Base-by-base conservation (phyloP, 2,329 filamentous ascomycete genomes). In the Passalora sequoiae region DNA sequence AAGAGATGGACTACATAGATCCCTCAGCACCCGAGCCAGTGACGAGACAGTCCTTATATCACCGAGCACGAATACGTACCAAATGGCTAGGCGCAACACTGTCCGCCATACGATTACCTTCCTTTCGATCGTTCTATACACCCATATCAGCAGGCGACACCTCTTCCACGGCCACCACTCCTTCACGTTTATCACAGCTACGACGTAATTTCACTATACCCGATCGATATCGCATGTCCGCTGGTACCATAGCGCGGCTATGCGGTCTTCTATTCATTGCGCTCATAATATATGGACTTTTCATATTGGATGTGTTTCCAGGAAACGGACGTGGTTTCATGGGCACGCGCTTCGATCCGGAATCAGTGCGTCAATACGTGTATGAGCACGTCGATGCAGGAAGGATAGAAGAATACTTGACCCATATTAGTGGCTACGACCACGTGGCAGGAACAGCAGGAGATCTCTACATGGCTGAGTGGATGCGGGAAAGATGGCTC, bases 401-500 rank as follows among this genome's bases (percentile, higher is more conserved):
- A 20, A 52, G 64, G 37, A 73, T 74, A 62, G 77, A 80, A 51
- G 81, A 86, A 29, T 85, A 86, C 45, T 69, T 95, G 47, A 72
- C 78, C 58, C 84, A 89, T 60, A 80, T 91, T 50, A 91, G 88
- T 4, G 78, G 77, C 43, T 95, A 86, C 62, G 86, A 92, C 49
- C 92, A 97, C 65, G 75, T 97, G 50, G 92, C 88, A 2, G 92
- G 92, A n/a, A 94, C 89, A 3, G 84, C 95, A 68, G 92, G 92
- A 36, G 91, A 94, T 68, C 89, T 84, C 58, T 86, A 84, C 33
- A 74, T 94, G 42, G 91, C 87, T 6, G 78, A 87, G 69, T 94
- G 89, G 71, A 80, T 96, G 42, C 77, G 89, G 65, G 81, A 80
- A 58, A 77, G 84, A 63, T 95, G 96, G 66, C 75, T 75, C 38